Evolutionary conservation across 129 eudicot genomes (phyloP).

Genomic region (Ambrosia trifida): DNA sequence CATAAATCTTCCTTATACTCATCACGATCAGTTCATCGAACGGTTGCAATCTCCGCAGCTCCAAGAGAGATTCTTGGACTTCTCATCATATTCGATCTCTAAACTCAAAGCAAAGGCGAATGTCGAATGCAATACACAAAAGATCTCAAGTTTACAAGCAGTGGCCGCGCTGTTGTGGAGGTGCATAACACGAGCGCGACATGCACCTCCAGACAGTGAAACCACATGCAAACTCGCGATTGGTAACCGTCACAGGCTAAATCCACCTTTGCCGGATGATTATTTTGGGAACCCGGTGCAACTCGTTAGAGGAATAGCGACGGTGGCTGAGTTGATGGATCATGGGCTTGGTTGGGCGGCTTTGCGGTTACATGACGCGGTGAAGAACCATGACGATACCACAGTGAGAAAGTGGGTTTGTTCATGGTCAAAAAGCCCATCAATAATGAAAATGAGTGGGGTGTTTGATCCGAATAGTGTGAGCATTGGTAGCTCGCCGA

Average conservation of each 20-base stretch:
- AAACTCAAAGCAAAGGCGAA: constrained; percentile 53
- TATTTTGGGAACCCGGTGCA: constrained; percentile 45
- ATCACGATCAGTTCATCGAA: constrained; percentile 44
- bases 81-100: constrained; percentile 39
- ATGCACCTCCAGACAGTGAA: constrained; percentile 15
- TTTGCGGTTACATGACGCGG: constrained; percentile 31
- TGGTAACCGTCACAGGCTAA: constrained; percentile 39
- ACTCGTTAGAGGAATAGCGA: neutral
- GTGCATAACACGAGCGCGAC: constrained; percentile 39
- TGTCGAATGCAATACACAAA: constrained; percentile 9
- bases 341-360: constrained; percentile 55
- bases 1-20: constrained; percentile 44
- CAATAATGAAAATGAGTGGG: constrained; percentile 2
- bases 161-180: constrained; percentile 48
- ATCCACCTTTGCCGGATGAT: constrained; percentile 43
- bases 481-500: constrained; percentile 43
- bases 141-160: constrained; percentile 48
- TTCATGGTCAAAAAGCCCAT: constrained; percentile 27
- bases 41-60: constrained; percentile 27
- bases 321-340: constrained; percentile 30
- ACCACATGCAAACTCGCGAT: constrained; percentile 24
- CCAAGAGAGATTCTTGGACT: constrained; percentile 48
- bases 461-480: constrained; percentile 19
- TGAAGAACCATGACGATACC: constrained; percentile 23
- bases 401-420: constrained; percentile 15